A percentile compares a stretch with the other conserved stretches of the same genome.
Evolutionary conservation across 768 basidiomycete genomes (phyloP).

Genomic region (Russula olivacea): DNA sequence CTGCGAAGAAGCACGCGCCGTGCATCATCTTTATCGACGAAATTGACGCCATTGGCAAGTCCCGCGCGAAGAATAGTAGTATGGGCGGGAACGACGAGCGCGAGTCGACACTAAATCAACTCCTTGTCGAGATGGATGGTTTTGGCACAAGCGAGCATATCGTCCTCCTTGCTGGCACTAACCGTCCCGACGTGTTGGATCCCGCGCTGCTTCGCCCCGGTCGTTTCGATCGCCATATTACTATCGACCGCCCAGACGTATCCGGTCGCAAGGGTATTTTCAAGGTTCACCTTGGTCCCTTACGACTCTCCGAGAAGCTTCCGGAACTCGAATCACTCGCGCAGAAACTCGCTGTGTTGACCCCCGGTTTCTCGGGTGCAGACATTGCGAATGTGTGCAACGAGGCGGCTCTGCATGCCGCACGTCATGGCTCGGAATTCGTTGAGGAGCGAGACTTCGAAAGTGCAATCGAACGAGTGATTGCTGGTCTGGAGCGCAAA

Average conservation of each 20-base stretch:
- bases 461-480: slow-evolving; percentile 95
- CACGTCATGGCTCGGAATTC: slow-evolving; percentile 71
- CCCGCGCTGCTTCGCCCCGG: slow-evolving; percentile 94
- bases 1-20: slow-evolving; percentile 95
- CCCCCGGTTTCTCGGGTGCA: slow-evolving; percentile 97
- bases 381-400: slow-evolving; percentile 99
- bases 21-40: slow-evolving; percentile 99
- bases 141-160: slow-evolving; percentile 97
- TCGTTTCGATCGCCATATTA: slow-evolving; percentile 94
- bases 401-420: slow-evolving; percentile 93
- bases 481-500: slow-evolving; percentile 95
- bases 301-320: slow-evolving; percentile 58
- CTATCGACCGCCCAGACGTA: slow-evolving; percentile 93
- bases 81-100: slow-evolving; percentile 96
- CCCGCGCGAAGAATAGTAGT: slow-evolving; percentile 69
- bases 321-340: slow-evolving; percentile 54
- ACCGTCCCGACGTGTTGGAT: slow-evolving; percentile 94
- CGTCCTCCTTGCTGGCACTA: slow-evolving; percentile 94
- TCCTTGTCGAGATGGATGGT: slow-evolving; percentile 99
- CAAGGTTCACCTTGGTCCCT: slow-evolving; percentile 81
- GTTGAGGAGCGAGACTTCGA: slow-evolving; percentile 89
- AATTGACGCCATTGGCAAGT: slow-evolving; percentile 98
- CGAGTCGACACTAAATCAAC: slow-evolving; percentile 94
- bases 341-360: slow-evolving; percentile 92
- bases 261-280: slow-evolving; percentile 92